Base-by-base conservation (phyloP, 164 flowering plant genomes). In the Akebia trifoliata region DNA sequence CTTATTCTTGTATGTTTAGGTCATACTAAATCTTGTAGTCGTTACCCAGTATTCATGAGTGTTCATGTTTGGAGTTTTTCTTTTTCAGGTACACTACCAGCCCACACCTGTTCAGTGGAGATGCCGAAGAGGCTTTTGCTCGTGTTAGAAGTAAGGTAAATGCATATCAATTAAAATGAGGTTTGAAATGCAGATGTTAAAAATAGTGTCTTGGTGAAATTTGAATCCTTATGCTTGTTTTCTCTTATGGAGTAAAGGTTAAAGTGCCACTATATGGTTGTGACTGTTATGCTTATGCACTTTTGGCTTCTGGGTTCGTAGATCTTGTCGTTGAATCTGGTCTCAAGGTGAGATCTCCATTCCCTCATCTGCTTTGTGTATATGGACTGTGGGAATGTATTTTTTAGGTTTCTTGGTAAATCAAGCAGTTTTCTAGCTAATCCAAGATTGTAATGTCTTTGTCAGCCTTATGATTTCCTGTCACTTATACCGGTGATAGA, bases 241-340 rank as follows among this genome's bases (percentile, higher is more conserved):
- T 14, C 8, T 49, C 57, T 50, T 28, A 35, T 62, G 56, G 42
- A 50, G 7, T 50, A 24, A 79, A 94, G 97, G 99, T 90, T 59
- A 94, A 94, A 79, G 84, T 85, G 49, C 96, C 99, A 31, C 64
- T 94, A 6, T 94, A 94, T 68, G 99, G 99, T 40, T 90, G 99
- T 64, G 97, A 94, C 66, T 94, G 99, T 71, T 90, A 94, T 72
- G 96, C 97, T 25, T 94, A 94, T 80, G 97, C 97, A 21, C 91
- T 94, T 49, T 67, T 94, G 76, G 89, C 97, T 56, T 84, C 97
- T 59, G 99, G 99, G 30, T 72, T 25, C 68, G 99, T 93, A 60
- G 99, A 93, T 75, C 95, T 93, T 59, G 99, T 90, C 24, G 59
- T 93, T 54, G 99, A 93, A 61, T 87, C 93, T 36, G 99, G 97